Evolutionary conservation across 495 filamentous ascomycete species (phyloP), one percentile per base, ranked within the genome.

Genomic region (Lophiotrema nucula): DNA sequence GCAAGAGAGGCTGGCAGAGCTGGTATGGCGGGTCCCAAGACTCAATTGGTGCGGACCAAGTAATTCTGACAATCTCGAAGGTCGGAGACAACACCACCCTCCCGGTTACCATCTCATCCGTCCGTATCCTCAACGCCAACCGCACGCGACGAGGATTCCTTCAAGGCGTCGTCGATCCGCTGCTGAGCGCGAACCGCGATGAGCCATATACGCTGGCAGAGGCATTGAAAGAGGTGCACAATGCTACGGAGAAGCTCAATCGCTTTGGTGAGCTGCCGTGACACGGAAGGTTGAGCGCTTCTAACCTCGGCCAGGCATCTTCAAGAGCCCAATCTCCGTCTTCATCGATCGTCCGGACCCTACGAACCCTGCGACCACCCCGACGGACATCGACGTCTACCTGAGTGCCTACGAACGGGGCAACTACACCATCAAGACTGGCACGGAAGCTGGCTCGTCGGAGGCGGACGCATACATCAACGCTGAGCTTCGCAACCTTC

Each of bases 391-490:
- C 66, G 85, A 90, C 58, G 79, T 95, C 46, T 86, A 84, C 67
- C 72, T 97, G 49, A 77, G 79, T 23, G 88, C 88, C 5, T 78
- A 79, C 37, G 93, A 98, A 71, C 87, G 88, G 59, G 84, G 86
- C 1, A 83, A 87, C 23, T 78, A 97, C 41, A 76, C 87, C 27
- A 76, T 96, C 69, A 93, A 89, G 73, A 95, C 92, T 1, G 93
- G 93, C 27, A 97, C 93, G 4, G 91, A 96, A 65, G 76, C 95
- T 23, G 93, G 95, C 48, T 91, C 92, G 65, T 79, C 87, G 12
- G 95, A 97, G 71, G 95, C 91, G 15, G 92, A 88, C 2, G 92
- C 92, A 1, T 96, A 95, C 69, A 81, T 88, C 52, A 89, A 92
- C 51, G 78, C 88, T 25, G 78, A 88, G 12, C 83, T 88, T 71